Evolutionary conservation across 1,284 basidiomycete genomes (phyloP), one percentile per base, ranked within the genome.

Genomic region (Naganishia albida): DNA sequence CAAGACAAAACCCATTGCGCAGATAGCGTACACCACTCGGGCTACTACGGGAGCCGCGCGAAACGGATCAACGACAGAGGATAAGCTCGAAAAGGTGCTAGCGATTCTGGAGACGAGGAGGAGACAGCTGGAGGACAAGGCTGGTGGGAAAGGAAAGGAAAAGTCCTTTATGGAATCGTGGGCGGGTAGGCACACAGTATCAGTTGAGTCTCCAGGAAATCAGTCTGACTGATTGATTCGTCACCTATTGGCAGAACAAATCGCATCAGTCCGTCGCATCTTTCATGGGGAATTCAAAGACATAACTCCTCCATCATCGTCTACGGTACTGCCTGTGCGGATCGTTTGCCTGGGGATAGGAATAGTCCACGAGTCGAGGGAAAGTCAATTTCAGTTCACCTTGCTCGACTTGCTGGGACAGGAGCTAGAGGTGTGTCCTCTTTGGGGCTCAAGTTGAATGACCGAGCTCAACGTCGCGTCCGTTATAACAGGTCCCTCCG

Each of bases 311-410:
- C 20, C 46, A 16, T 39, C 40, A 4, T 43, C 25, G 7, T 16
- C 39, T 4, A n/a, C 42, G 15, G 20, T 10, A 16, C 25, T 13
- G n/a, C 6, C 10, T 18, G 23, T 39, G 34, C 57, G 43, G 46
- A 56, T 65, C 25, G 30, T 60, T 15, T 65, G 64, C 42, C 56
- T 65, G 13, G 64, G 64, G 13, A 65, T 65, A 34, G 64, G 64
- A 25, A 65, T 59, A n/a, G 39, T 60, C 3, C 38, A 50, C 10
- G 64, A 65, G 42, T 59, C 55, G 4, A 44, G 50, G 39, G 64
- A 65, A 23, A 57, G 55, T 34, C 56, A 65, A 13, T 52, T 65
- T 23, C 64, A 65, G 23, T 60, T 59, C 48, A 16, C 60, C 23
- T 30, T 65, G 42, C 38, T 65, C 13, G 55, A 52, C 16, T 43